Percentiles rank a stretch among this genome's conserved stretches.
Evolutionary conservation across 495 filamentous ascomycete species (phyloP).

Genomic region (Daldinia decipiens): DNA sequence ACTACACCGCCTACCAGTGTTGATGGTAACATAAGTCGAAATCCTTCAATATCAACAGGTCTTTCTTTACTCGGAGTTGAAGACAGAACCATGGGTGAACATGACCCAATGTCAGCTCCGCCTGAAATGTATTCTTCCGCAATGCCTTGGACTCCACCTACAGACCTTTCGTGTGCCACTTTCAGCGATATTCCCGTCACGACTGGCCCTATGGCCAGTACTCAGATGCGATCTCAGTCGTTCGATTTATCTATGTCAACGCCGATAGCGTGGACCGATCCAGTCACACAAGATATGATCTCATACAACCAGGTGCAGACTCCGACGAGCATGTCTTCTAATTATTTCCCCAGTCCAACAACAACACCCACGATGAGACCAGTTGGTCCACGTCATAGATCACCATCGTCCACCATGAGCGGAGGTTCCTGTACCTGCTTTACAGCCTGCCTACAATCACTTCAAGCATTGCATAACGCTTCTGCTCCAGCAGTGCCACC

Average conservation of each 20-base stretch:
- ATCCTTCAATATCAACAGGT: constrained; percentile 49
- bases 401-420: constrained; percentile 44
- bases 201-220: constrained; percentile 31
- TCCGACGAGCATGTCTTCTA: constrained; percentile 47
- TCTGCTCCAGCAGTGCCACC: constrained; percentile 52
- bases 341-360: constrained; percentile 54
- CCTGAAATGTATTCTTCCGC: constrained; percentile 49
- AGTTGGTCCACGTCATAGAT: constrained; percentile 47
- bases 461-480: constrained; percentile 58
- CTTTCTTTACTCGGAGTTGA: constrained; percentile 50
- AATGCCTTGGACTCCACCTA: constrained; percentile 53
- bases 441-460: constrained; percentile 56
- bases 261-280: constrained; percentile 44
- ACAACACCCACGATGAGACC: constrained; percentile 49
- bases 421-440: constrained; percentile 58
- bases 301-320: constrained; percentile 49
- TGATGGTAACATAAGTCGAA: constrained; percentile 50
- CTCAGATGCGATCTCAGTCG: constrained; percentile 49
- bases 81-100: constrained; percentile 38
- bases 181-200: constrained; percentile 48
- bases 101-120: constrained; percentile 44
- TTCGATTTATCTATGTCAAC: constrained; percentile 51
- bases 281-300: constrained; percentile 37
- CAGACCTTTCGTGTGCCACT: constrained; percentile 44
- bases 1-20: constrained; percentile 49